Conservation (phyloP, 1,284 basidiomycete genomes). For the Ustilago loliicola region DNA sequence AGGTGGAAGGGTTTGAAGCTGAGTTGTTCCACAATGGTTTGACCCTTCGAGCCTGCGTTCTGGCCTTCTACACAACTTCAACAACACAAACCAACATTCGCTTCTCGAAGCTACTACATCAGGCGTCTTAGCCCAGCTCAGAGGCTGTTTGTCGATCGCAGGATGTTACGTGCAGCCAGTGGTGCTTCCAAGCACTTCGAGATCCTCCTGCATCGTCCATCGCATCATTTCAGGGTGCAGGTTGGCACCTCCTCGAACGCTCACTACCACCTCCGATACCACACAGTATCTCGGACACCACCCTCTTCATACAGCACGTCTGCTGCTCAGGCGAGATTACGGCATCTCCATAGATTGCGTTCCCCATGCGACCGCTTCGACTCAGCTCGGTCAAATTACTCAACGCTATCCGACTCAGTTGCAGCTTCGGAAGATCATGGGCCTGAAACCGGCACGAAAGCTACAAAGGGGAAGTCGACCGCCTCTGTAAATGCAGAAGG, state of each 20-base stretch:
- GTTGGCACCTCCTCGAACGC: background rate
- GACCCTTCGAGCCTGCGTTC: no score
- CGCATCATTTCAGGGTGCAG: background rate
- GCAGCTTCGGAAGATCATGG: background rate
- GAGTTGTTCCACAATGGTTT: conserved; percentile 17
- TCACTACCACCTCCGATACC: background rate
- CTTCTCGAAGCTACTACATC: no score
- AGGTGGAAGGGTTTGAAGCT: background rate
- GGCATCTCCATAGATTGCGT: background rate
- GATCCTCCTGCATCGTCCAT: conserved; percentile 5
- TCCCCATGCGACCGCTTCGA: background rate
- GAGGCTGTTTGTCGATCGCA: background rate
- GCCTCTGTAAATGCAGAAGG: conserved; percentile 8
- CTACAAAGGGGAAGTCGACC: background rate
- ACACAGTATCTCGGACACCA: background rate
- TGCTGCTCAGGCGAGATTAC: background rate
- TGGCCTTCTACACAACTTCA: background rate
- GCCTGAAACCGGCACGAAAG: background rate
- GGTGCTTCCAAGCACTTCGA: conserved; percentile 26
- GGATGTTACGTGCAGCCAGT: conserved; percentile 27
- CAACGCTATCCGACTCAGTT: background rate
- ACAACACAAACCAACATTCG: background rate
- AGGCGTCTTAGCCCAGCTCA: background rate
- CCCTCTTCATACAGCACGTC: background rate
- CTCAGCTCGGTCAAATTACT: background rate